Evolutionary conservation across 768 basidiomycete genomes (phyloP), one percentile per base, ranked within the genome.

Genomic region (Leccinum variicolor): DNA sequence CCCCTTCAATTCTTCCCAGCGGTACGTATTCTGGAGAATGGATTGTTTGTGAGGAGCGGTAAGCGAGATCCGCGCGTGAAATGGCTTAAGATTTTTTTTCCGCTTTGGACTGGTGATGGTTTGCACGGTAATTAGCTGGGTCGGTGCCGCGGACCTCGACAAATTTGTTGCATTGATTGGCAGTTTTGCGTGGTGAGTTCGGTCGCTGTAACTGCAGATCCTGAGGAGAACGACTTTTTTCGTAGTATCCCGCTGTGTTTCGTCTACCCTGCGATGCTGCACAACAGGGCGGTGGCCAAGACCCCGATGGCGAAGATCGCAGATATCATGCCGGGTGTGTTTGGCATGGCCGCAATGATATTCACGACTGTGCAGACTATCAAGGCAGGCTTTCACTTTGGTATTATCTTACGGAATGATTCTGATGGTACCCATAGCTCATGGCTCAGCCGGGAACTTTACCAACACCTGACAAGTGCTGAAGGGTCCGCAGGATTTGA

Each of bases 1-100:
- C 94, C 96, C 1, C 83, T 98, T 1, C 95, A 98, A 73, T 86
- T 98, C 55, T 98, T 98, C 92, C 97, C 97, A 0, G 97, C 96
- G 3, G 87, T 96, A 49, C 86, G 97, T 53, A 98, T 99, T 67
- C 84, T 98, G 75, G 97, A 99, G 79, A 96, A 98, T 68, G 95
- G 91, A 4, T 66, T 98, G 28, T 98, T 98, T 71, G 85, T 85
- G 47, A 82, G 82, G 50, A 93, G 90, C 64, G 97, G 97, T 50
- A 98, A 98, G 72, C 79, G 72, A 52, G 81, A 93, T 70, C 62
- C 76, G 33, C 80, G 83, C 55, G 90, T 98, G 69, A 98, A 99
- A 71, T 98, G 96, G 97, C 78, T 85, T 65, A 99, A 99, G 85
- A 99, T 98, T 66, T 74, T 84, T n/a, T n/a, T 85, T 94, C 73